A percentile compares a stretch with the other conserved stretches of the same genome.
Conservation (phyloP, 805 yeast genomes). For the Nakazawaea ernobii region DNA sequence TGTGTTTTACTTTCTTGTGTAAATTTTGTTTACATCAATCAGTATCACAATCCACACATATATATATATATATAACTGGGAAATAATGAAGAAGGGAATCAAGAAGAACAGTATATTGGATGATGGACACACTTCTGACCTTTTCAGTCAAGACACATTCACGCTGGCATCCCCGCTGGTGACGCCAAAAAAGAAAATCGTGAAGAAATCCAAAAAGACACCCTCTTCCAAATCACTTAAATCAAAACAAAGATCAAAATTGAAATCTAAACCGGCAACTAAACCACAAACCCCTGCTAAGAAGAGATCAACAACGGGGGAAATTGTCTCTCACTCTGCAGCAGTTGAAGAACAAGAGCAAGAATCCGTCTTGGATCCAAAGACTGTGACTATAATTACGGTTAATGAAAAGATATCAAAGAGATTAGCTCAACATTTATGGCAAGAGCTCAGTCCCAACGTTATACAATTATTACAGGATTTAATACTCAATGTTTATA, state of each 20-base stretch:
- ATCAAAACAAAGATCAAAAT: background rate
- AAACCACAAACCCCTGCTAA: background rate
- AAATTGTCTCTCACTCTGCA: background rate
- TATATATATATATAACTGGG: no score
- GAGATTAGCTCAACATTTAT: slow-evolving; percentile 5
- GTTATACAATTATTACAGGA: background rate
- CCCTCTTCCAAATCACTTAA: background rate
- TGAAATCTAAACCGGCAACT: background rate
- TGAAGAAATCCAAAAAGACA: background rate
- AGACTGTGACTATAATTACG: slow-evolving; percentile 2
- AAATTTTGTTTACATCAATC: background rate
- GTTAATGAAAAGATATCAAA: slow-evolving; percentile 2
- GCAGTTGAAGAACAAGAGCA: background rate
- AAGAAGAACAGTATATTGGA: slow-evolving; percentile 6
- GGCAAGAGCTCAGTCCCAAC: slow-evolving; percentile 5
- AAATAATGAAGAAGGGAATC: background rate
- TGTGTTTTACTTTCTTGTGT: background rate
- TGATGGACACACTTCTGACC: background rate
- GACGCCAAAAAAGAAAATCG: background rate
- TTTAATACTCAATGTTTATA: background rate
- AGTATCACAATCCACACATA: no score
- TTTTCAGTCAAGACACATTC: background rate
- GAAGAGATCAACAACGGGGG: background rate
- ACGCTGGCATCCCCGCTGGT: background rate
- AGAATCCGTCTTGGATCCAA: background rate